phyloP scores from a whole-genome alignment of 257 asterid species.

The Thymus quinquecostatus region DNA sequence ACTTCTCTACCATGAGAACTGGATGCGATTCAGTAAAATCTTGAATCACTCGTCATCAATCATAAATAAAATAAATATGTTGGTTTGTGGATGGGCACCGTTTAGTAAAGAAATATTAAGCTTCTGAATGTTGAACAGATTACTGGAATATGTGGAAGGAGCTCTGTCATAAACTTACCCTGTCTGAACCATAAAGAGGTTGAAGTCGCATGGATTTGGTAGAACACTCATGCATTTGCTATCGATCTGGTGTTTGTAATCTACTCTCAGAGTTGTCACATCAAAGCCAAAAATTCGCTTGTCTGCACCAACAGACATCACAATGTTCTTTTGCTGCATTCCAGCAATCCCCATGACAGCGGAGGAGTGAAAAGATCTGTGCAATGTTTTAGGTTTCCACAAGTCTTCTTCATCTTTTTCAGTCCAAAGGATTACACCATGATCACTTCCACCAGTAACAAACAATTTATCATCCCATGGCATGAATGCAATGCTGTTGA shows the following conservation, averaged over 20 bases:
- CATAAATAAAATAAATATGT: not conserved
- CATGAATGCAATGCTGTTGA: conserved; percentile 83
- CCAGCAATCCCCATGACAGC: conserved; percentile 98
- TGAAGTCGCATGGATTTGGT: conserved; percentile 86
- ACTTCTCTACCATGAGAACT: not conserved
- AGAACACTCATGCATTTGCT: conserved; percentile 94
- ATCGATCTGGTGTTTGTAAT: conserved; percentile 73
- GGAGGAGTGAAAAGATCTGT: conserved; percentile 67
- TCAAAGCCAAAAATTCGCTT: conserved; percentile 76
- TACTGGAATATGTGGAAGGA: not conserved
- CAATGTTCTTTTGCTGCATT: conserved; percentile 69
- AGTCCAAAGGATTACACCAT: conserved; percentile 81
- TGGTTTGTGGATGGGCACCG: not conserved
- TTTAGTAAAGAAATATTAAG: not conserved
- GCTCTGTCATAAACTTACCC: conserved; percentile 55
- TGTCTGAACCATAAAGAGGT: conserved; percentile 94
- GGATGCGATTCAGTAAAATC: not conserved
- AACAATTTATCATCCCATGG: conserved; percentile 83
- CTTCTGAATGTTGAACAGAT: not conserved
- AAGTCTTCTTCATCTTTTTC: conserved; percentile 60
- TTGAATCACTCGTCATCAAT: not conserved
- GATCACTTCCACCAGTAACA: conserved; percentile 92
- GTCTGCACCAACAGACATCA: conserved; percentile 89
- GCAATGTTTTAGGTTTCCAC: conserved; percentile 72
- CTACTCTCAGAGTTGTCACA: conserved; percentile 52